Base-by-base conservation (phyloP, 2,329 filamentous ascomycete species). In the Didymella arachidicola region DNA sequence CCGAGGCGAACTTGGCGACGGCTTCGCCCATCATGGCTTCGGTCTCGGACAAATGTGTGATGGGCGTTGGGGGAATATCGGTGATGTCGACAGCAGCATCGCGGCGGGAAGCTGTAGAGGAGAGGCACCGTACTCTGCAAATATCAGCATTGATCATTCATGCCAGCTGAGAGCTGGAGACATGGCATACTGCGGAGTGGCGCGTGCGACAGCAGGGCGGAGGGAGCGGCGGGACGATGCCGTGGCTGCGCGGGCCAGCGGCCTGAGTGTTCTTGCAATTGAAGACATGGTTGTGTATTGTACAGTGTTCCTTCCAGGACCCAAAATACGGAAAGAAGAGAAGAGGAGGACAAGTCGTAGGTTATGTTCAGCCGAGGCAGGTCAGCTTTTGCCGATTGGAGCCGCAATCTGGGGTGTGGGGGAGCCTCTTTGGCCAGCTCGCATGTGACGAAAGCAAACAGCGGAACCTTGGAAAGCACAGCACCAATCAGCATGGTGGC, bases 31-130 rank as follows among this genome's bases (percentile, higher is more conserved):
- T 96, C 72, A 95, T 87, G 14, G 86, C 73, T 80, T 99, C 95
- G 59, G 91, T 89, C 79, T 99, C 95, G 68, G 92, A 96, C 64
- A 97, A 84, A 79, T 96, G 93, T 42, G 90, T 90, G 79, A 99
- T 97, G 51, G 95, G 95, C 6, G 94, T 97, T 1, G 95, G 94
- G 0, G 89, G 88, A 65, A 97, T 85, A 46, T 91, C 88, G 61
- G 88, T 84, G 70, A 96, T 87, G 51, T 80, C 78, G 55, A 78
- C 63, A 18, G 68, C 60, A 51, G 79, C 76, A 36, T 74, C 72
- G 25, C 74, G 75, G 7, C 65, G 60, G n/a, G 71, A 58, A 0
- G 79, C 79, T 0, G 75, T 72, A 8, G 80, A 80, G 6, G 80
- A 80, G 50, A 83, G 79, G 57, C 77, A 79, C 74, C 79, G 72